phyloP scores from a whole-genome alignment of 1,139 yeast species.

The Pichiaceae sp. region DNA sequence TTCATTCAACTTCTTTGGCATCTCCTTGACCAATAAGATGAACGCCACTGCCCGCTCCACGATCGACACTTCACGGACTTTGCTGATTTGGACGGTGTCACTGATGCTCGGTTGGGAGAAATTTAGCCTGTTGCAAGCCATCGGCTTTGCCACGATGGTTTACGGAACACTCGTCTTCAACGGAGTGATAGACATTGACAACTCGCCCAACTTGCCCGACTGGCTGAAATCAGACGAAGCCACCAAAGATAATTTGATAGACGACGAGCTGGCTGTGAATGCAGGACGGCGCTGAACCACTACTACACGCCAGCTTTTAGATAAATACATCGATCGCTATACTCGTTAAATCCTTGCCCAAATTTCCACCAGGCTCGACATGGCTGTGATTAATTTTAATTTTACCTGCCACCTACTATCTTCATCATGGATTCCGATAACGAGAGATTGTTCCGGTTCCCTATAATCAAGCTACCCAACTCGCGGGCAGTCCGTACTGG shows the following conservation, averaged over 20 bases:
- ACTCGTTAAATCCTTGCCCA: no score
- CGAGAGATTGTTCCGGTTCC: conserved; percentile 2
- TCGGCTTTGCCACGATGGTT: conserved; percentile 59
- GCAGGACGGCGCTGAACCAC: conserved; percentile 24
- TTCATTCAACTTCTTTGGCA: conserved; percentile 66
- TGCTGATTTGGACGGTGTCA: conserved; percentile 73
- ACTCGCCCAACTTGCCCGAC: conserved; percentile 39
- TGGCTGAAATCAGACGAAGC: conserved; percentile 28
- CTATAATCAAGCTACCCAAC: conserved; percentile 3
- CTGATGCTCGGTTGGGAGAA: conserved; percentile 71
- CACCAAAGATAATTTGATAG: conserved; percentile 14
- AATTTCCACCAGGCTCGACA: no score
- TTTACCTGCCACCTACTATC: background rate
- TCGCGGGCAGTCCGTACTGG: conserved; percentile 40
- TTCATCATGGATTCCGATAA: background rate
- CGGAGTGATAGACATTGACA: conserved; percentile 41
- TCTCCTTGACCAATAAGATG: conserved; percentile 54
- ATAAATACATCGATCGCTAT: no score
- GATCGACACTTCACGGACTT: conserved; percentile 69
- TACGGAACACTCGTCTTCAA: conserved; percentile 72
- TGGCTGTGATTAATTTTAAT: no score
- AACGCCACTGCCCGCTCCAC: conserved; percentile 79
- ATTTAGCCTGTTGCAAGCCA: conserved; percentile 50
- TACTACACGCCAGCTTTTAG: background rate
- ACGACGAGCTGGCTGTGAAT: conserved; percentile 33